These are phyloP conservation scores for Corinectria fuckeliana DNA, from an alignment of 2,329 filamentous ascomycete species.

Conservation along the genomic window DNA sequence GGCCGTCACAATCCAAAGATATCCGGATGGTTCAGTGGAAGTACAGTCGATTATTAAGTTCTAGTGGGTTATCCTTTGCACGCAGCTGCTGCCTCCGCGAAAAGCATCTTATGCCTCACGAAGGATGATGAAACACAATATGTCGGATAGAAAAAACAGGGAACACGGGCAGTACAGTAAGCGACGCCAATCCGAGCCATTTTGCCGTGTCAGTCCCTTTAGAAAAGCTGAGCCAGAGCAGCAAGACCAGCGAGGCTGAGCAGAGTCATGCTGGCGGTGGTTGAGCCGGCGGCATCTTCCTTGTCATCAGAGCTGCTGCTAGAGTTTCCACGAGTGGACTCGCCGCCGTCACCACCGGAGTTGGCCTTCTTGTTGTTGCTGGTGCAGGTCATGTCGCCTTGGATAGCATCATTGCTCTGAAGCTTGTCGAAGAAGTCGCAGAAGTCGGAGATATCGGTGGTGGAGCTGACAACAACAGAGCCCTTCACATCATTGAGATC, in stretches of 20 bases:
- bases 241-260: conserved; percentile 56
- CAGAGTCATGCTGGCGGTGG: conserved; percentile 55
- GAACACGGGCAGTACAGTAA: conserved; percentile 44
- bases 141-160: conserved; percentile 45
- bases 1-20: not conserved
- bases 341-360: conserved; percentile 47
- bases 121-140: conserved; percentile 43
- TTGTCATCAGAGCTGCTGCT: conserved; percentile 39
- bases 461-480: conserved; percentile 73
- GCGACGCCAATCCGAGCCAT: conserved; percentile 46
- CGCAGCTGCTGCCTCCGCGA: conserved; percentile 36
- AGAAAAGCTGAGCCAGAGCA: conserved; percentile 59
- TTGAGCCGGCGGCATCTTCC: conserved; percentile 52
- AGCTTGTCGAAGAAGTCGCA: conserved; percentile 55
- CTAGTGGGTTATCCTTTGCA: conserved; percentile 46
- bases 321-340: conserved; percentile 35
- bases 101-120: conserved; percentile 37
- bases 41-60: conserved; percentile 54
- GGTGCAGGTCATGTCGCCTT: conserved; percentile 56
- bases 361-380: conserved; percentile 61
- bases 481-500: conserved; percentile 71
- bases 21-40: conserved; percentile 34
- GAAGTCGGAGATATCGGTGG: conserved; percentile 66
- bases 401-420: conserved; percentile 47
- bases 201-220: conserved; percentile 43